phyloP scores from a whole-genome alignment of 2,329 filamentous ascomycete genomes.

The Ceratocystis ficicola region DNA sequence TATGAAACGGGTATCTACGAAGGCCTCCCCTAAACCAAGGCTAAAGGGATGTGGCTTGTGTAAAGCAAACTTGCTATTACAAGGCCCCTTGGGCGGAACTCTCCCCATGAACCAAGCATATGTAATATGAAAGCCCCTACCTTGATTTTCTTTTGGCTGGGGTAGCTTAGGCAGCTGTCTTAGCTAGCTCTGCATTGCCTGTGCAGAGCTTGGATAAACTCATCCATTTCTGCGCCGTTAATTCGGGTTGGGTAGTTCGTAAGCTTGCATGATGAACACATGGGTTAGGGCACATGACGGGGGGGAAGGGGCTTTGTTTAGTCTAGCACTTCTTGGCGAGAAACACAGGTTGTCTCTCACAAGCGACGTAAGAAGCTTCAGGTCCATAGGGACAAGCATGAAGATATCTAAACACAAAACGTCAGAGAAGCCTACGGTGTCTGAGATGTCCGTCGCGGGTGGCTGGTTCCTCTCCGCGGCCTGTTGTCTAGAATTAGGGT shows the following conservation, averaged over 20 bases:
- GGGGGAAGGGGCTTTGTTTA: background rate
- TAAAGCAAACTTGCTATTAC: no score
- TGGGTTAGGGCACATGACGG: background rate
- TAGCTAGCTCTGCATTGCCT: no score
- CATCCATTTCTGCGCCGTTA: background rate
- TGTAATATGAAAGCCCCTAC: no score
- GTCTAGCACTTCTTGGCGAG: background rate
- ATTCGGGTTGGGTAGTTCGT: background rate
- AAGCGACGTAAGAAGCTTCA: background rate
- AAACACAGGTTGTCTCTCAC: background rate
- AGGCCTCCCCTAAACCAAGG: background rate
- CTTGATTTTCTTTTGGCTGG: no score
- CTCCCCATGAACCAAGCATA: no score
- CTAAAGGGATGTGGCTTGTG: background rate
- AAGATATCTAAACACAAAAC: background rate
- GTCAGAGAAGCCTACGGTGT: constrained; percentile 4
- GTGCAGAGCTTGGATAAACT: background rate
- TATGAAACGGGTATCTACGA: background rate
- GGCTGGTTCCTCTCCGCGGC: no score
- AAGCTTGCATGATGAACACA: background rate
- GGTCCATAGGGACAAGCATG: background rate
- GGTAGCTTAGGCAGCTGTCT: no score
- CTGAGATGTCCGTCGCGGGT: background rate
- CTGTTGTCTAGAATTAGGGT: no score
- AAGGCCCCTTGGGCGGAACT: no score